Percentiles rank a stretch among this genome's conserved stretches.
Conservation (phyloP, 306 rosid species). For the Dalbergia cochinchinensis region DNA sequence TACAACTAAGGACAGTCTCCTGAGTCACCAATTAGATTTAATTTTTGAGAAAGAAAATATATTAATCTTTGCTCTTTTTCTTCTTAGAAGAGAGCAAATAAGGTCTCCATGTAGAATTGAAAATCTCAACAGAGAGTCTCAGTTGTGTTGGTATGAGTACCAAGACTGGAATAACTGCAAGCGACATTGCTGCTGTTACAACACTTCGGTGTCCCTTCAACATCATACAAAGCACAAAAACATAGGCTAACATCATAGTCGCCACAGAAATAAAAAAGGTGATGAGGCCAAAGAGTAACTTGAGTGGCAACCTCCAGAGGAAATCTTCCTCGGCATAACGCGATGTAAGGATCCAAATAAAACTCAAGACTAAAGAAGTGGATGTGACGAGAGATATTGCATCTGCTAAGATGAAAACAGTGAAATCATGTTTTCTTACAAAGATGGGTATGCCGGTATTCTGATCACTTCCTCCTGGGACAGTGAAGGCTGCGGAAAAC, state of each 20-base stretch:
- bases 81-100: neutral
- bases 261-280: neutral
- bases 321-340: slow-evolving; percentile 8
- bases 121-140: neutral
- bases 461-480: neutral
- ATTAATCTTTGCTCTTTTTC: neutral
- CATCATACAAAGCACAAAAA: neutral
- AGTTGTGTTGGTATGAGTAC: neutral
- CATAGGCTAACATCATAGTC: slow-evolving; percentile 13
- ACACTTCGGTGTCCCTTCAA: neutral
- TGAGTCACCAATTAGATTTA: no score
- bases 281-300: slow-evolving; percentile 18
- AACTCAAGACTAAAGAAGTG: neutral
- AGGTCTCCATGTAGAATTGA: neutral
- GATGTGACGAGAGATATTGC: neutral
- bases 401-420: neutral
- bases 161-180: slow-evolving; percentile 8
- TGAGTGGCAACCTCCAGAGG: neutral
- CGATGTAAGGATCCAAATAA: slow-evolving; percentile 17
- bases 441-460: neutral
- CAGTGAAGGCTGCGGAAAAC: slow-evolving; percentile 11
- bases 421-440: neutral
- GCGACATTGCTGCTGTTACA: neutral
- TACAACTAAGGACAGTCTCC: no score
- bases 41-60: neutral